These are phyloP conservation scores for Populus ilicifolia DNA, from an alignment of 345 rosid species.

Conservation along the genomic window DNA sequence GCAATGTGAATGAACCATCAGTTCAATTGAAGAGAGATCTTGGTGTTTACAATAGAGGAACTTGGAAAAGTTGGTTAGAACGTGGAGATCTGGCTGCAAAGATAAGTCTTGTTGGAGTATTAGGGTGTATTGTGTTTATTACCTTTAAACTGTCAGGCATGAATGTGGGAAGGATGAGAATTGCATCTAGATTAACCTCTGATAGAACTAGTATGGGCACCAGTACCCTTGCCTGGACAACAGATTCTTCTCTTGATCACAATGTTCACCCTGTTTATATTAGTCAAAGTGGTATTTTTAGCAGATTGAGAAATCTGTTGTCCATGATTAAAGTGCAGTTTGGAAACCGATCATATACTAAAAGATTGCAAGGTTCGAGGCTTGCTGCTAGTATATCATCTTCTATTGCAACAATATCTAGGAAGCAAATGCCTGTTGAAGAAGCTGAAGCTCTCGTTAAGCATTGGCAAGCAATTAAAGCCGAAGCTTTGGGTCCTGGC, in stretches of 20 bases:
- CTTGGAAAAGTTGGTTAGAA: slow-evolving; percentile 55
- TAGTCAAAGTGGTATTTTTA: slow-evolving; percentile 34
- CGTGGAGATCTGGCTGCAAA: slow-evolving; percentile 39
- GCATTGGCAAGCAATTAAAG: slow-evolving; percentile 88
- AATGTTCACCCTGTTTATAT: slow-evolving; percentile 24
- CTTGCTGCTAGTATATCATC: slow-evolving; percentile 47
- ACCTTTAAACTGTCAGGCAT: slow-evolving; percentile 45
- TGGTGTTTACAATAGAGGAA: slow-evolving; percentile 41
- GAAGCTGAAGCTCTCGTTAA: slow-evolving; percentile 88
- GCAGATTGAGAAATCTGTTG: slow-evolving; percentile 47
- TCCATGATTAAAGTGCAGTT: slow-evolving; percentile 40
- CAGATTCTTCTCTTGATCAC: slow-evolving; percentile 36
- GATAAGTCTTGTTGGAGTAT: slow-evolving; percentile 42
- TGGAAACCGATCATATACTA: slow-evolving; percentile 32
- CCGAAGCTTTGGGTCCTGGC: slow-evolving; percentile 82
- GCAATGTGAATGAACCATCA: slow-evolving; percentile 41
- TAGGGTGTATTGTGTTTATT: slow-evolving; percentile 56
- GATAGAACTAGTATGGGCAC: slow-evolving; percentile 29
- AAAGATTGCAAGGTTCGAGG: slow-evolving; percentile 29
- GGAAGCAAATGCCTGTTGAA: slow-evolving; percentile 66
- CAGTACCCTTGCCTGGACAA: slow-evolving; percentile 34
- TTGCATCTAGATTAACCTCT: slow-evolving; percentile 34
- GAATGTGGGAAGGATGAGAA: slow-evolving; percentile 33
- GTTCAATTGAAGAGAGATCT: slow-evolving; percentile 59
- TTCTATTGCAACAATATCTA: slow-evolving; percentile 30